Evolutionary conservation across 2,329 filamentous ascomycete genomes (phyloP).

Genomic region (Atkinsonella texensis): DNA sequence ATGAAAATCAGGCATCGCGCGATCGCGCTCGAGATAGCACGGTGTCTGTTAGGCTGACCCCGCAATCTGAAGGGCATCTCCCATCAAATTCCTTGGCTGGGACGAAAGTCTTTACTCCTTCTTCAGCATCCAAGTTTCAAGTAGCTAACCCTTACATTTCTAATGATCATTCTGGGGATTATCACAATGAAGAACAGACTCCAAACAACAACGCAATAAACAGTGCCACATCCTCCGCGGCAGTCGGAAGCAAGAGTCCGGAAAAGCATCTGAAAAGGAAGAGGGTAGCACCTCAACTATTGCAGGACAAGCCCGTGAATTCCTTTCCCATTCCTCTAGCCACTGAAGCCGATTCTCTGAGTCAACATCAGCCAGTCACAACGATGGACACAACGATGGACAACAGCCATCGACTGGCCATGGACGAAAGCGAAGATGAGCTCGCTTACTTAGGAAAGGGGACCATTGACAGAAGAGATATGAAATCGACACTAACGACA

Average conservation of each 20-base stretch:
- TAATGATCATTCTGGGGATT: background rate
- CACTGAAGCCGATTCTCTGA: constrained; percentile 5
- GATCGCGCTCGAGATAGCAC: background rate
- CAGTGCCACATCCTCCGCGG: background rate
- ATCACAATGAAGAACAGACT: background rate
- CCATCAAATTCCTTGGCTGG: background rate
- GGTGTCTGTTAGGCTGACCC: background rate
- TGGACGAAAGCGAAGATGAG: constrained; percentile 10
- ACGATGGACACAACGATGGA: too few relatives aligned
- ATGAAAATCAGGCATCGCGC: background rate
- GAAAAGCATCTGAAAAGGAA: constrained; percentile 17
- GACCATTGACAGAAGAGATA: constrained; percentile 13
- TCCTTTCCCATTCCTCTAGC: constrained; percentile 2
- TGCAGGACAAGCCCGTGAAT: constrained; percentile 8
- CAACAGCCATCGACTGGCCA: constrained; percentile 1
- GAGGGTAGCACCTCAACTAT: constrained; percentile 14
- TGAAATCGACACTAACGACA: constrained; percentile 12
- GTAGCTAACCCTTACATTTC: background rate
- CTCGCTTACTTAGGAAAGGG: constrained; percentile 25
- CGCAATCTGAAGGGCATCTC: background rate
- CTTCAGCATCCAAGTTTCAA: background rate
- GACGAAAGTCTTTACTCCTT: background rate
- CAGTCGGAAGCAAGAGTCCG: constrained; percentile 6
- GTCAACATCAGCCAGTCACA: background rate
- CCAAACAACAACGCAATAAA: background rate